Evolutionary conservation across 148 eudicot genomes (phyloP), one percentile per base, ranked within the genome.

Genomic region (Silene conica): DNA sequence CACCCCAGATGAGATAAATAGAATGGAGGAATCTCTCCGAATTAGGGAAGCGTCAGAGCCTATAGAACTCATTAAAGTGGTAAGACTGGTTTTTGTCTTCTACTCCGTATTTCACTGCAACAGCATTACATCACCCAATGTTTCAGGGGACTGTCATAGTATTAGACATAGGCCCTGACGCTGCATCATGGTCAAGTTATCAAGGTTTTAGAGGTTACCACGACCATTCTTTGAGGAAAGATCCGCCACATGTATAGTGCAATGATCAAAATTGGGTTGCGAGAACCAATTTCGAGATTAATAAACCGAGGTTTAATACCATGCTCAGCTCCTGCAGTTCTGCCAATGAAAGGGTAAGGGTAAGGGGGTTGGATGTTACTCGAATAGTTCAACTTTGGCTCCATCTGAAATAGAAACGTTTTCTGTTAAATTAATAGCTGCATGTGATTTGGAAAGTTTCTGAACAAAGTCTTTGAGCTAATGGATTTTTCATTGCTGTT

Each of bases 1-100:
- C 74, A 88, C 88, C 13, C 85, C 90, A 52, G 86, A 84, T 76
- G 92, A 95, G 80, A 81, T 87, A 74, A 84, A 76, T 82, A 92
- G 70, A 74, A 95, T 92, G 93, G 92, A 88, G 83, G 98, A 95
- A 58, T 86, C 97, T 12, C 83, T 85, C 73, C 81, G 77, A 79
- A 87, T 95, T 71, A 82, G 97, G 65, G 87, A 82, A 82, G 85
- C 78, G 65, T 79, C 88, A 25, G 88, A 92, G 78, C 98, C 98
- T 55, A 57, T 66, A 19, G 83, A 92, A 69, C 93, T 95, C 74
- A 81, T 88, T 61, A 78, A 80, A 80, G 82, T 87, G 97, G 98
- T 95, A 76, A 88, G 85, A 57, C 20, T 69, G 43, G 6, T 48
- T 54, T 57, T 21, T 7, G 31, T 15, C 26, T 61, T 61, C 9